Percentiles rank a stretch among this genome's conserved stretches.
Conservation (phyloP, 1,284 basidiomycete species). For the Tylopilus sp. region DNA sequence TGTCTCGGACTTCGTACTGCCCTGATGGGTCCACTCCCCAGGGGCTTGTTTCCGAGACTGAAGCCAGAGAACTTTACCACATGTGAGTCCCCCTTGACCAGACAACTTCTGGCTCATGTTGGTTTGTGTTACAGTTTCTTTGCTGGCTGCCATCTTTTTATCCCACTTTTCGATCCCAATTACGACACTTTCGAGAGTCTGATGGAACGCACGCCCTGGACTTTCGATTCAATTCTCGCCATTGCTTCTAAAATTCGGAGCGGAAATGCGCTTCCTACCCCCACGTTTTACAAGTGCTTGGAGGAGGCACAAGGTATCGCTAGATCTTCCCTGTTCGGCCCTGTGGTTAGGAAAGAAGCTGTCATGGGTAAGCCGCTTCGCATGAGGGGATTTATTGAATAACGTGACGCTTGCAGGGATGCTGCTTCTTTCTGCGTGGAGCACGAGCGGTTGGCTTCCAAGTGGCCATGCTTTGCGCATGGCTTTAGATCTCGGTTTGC, state of each 20-base stretch:
- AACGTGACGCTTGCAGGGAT: constrained; percentile 53
- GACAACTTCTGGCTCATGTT: constrained; percentile 7
- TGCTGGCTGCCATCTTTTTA: constrained; percentile 91
- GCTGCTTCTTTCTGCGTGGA: constrained; percentile 89
- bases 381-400: constrained; percentile 3
- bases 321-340: constrained; percentile 86
- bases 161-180: constrained; percentile 84
- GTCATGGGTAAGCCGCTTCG: constrained; percentile 66
- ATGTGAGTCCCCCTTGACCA: constrained; percentile 48
- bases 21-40: constrained; percentile 28
- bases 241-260: constrained; percentile 89
- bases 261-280: constrained; percentile 78
- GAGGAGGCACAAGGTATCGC: constrained; percentile 95
- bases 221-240: constrained; percentile 86
- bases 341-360: constrained; percentile 89
- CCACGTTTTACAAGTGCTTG: constrained; percentile 85
- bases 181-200: constrained; percentile 90
- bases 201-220: constrained; percentile 89
- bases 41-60: constrained; percentile 73
- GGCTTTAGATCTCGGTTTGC: constrained; percentile 89
- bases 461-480: constrained; percentile 92
- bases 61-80: constrained; percentile 78
- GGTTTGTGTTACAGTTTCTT: constrained; percentile 69
- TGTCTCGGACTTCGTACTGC: constrained; percentile 1
- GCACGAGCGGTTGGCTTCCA: constrained; percentile 90